Evolutionary conservation across 2,329 filamentous ascomycete genomes (phyloP).

Genomic region (Ascochyta koolunga): DNA sequence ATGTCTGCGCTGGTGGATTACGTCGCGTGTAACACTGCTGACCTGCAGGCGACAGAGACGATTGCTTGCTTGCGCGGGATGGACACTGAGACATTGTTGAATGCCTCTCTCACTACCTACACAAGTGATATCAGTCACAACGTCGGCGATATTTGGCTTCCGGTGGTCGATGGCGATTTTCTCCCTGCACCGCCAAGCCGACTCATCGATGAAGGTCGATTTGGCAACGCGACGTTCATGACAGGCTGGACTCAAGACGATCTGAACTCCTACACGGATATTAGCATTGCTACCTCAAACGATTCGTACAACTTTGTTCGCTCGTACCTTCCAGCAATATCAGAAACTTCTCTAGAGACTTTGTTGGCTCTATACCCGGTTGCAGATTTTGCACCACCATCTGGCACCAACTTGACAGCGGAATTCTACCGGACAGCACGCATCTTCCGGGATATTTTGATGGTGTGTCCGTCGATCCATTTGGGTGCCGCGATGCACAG

Average conservation of each 20-base stretch:
- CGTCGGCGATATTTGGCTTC: conserved; percentile 59
- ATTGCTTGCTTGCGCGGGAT: conserved; percentile 56
- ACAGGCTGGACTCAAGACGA: conserved; percentile 56
- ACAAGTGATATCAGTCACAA: conserved; percentile 44
- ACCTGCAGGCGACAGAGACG: conserved; percentile 51
- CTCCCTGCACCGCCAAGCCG: conserved; percentile 54
- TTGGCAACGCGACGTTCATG: conserved; percentile 52
- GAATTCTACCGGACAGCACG: conserved; percentile 59
- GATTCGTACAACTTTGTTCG: conserved; percentile 52
- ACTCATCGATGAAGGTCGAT: conserved; percentile 50
- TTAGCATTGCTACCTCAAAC: conserved; percentile 47
- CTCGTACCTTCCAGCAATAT: conserved; percentile 49
- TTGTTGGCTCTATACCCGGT: conserved; percentile 45
- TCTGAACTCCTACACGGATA: conserved; percentile 52
- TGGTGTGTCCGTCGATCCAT: conserved; percentile 57
- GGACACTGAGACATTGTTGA: conserved; percentile 52
- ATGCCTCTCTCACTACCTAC: conserved; percentile 54
- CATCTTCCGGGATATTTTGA: conserved; percentile 59
- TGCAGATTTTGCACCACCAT: conserved; percentile 52
- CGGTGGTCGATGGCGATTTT: conserved; percentile 58
- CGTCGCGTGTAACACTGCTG: conserved; percentile 51
- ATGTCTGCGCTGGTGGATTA: conserved; percentile 52
- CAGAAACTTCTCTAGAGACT: conserved; percentile 25
- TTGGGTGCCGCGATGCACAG: conserved; percentile 50
- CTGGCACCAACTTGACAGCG: conserved; percentile 48